Base-by-base conservation (phyloP, 768 basidiomycete species). In the Rubroboletus satanas region DNA sequence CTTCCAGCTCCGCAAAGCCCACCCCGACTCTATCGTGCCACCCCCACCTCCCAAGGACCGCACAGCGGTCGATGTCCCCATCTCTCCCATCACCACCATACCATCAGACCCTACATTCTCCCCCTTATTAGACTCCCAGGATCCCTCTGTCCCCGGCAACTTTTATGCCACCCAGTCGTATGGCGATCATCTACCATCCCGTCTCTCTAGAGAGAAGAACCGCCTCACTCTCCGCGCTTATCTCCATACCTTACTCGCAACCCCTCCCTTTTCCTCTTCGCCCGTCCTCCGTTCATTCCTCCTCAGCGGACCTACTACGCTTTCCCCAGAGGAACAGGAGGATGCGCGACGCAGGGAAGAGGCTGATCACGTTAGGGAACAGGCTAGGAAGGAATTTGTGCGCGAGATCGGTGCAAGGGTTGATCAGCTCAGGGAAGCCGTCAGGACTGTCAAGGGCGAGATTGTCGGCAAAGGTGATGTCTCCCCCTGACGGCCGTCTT, bases 141-240 rank as follows among this genome's bases (percentile, higher is more conserved):
- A 83, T 80, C 33, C 87, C 87, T 68, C 85, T 88, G 1, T 83
- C 86, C 48, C 87, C 85, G 70, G 75, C 80, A 14, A 77, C 21
- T 56, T 42, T 33, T 49, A 59, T 50, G n/a, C 43, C 21, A 8
- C 38, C 38, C 54, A 35, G 23, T 12, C 53, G 8, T 23, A 54
- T 7, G 23, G 29, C 15, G 45, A 17, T 3, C 45, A 29, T 28
- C 10, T n/a, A 11, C 46, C 41, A 8, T 53, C 63, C 18, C 83
- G 84, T 33, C 78, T 96, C 21, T 78, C 92, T 1, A 79, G 97
- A 26, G 97, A 99, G 70, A 96, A 94, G 79, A 99, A 99, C 64
- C 79, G 97, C 14, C 77, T 99, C 5, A 98, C 97, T 0, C 82
- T 99, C 17, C 84, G 97, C 18, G 86, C 93, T 0, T 98, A 98